Evolutionary conservation across 2,329 filamentous ascomycete genomes (phyloP).

Genomic region (Aurifilum marmelostoma): DNA sequence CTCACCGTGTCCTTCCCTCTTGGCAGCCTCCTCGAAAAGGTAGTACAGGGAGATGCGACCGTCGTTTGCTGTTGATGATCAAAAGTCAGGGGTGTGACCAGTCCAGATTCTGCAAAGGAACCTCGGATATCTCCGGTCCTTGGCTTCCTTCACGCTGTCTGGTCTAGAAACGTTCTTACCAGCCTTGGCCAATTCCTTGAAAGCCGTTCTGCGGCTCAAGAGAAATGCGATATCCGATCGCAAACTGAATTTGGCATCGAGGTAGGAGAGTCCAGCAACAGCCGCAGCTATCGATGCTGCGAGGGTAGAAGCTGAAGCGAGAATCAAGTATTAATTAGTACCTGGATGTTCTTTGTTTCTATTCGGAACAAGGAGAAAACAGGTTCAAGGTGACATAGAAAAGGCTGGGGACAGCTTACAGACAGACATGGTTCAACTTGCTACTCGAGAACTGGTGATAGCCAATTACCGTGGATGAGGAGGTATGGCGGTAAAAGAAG

Average conservation of each 20-base stretch:
- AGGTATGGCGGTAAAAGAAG: not conserved
- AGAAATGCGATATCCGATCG: slow-evolving; percentile 60
- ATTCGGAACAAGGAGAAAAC: not conserved
- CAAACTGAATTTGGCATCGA: slow-evolving; percentile 72
- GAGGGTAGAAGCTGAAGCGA: slow-evolving; percentile 12
- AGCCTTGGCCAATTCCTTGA: slow-evolving; percentile 51
- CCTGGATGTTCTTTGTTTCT: not conserved
- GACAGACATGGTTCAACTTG: slow-evolving; percentile 10
- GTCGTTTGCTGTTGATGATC: slow-evolving; percentile 46
- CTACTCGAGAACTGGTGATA: not conserved
- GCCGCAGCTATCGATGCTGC: slow-evolving; percentile 19
- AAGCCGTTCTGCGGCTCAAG: slow-evolving; percentile 44
- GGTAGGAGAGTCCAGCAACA: slow-evolving; percentile 53
- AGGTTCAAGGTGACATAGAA: too few relatives aligned
- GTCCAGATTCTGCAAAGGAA: not conserved
- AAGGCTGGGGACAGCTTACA: not conserved
- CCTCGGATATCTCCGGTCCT: not conserved
- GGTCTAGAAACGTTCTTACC: slow-evolving; percentile 42
- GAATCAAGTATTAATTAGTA: not conserved
- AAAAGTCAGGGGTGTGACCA: slow-evolving; percentile 8
- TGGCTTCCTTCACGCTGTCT: not conserved
- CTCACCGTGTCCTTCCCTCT: slow-evolving; percentile 53
- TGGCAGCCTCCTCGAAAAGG: slow-evolving; percentile 61
- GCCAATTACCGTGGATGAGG: not conserved
- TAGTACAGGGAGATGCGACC: slow-evolving; percentile 67